Base-by-base conservation (phyloP, 768 basidiomycete genomes). In the Suillus brevipes region DNA sequence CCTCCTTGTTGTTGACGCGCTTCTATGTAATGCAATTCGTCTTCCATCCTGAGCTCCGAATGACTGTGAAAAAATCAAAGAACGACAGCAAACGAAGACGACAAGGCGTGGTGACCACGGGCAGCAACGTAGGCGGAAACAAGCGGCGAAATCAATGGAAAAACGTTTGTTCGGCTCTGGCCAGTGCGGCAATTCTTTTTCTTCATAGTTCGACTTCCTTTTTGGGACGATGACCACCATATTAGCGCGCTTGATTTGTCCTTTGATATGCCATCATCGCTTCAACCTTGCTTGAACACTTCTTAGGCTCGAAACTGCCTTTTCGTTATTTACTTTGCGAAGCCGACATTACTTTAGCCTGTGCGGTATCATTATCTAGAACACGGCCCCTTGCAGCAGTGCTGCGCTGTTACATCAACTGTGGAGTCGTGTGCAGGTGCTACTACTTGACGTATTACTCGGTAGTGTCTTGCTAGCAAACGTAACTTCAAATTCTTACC, bases 1-100 rank as follows among this genome's bases (percentile, higher is more conserved):
- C 47, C 45, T 65, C 50, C 61, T 10, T 63, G 62, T 42, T 65
- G 64, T 62, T 64, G 56, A 34, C 60, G 34, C 31, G 62, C 65
- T 42, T 43, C 42, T 42, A 23, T 16, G 34, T 62, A 50, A 8
- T 56, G 13, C 36, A 40, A 16, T 25, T 59, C 18, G 58, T 8
- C 14, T n/a, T 6, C 10, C 42, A 61, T 61, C 36, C 14, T 61
- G 28, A 34, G 12, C 60, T 47, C 40, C 42, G 40, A 58, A 58
- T 9, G n/a, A 31, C 52, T 40, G 38, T 52, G n/a, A 34, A 37
- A 28, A 47, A 63, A 47, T 20, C n/a, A 61, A 45, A 53, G 62
- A 45, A 34, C 16, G 63, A 59, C 20, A 20, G 43, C 59, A 28
- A 60, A 62, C 16, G 57, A 55, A 20, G 49, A n/a, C 28, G 31